These are phyloP conservation scores for Teratosphaeriaceae sp. DNA, from an alignment of 2,329 filamentous ascomycete species.

Conservation along the genomic window DNA sequence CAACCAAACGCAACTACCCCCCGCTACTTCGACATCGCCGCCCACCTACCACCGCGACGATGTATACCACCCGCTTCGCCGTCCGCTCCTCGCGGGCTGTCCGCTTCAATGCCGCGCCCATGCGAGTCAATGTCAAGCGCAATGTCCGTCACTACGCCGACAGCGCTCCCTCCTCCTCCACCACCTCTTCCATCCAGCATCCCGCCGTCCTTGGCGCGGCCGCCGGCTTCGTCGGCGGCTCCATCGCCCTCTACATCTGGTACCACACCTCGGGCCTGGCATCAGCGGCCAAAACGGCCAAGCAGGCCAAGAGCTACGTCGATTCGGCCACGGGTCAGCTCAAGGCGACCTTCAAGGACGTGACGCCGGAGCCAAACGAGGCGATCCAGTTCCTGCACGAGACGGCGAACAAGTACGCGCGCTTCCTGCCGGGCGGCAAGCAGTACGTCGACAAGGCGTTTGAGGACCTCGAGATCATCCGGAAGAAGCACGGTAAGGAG, in stretches of 20 bases:
- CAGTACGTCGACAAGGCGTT: conserved; percentile 64
- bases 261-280: conserved; percentile 49
- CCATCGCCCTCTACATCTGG: conserved; percentile 44
- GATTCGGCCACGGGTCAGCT: conserved; percentile 51
- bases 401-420: conserved; percentile 61
- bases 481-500: conserved; percentile 61
- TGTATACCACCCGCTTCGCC: conserved; percentile 4
- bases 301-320: conserved; percentile 53
- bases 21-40: no score
- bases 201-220: conserved; percentile 17
- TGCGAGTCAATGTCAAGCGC: no score
- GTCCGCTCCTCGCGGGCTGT: conserved; percentile 7
- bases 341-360: conserved; percentile 41
- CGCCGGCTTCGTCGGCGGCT: conserved; percentile 43
- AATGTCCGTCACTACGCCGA: conserved; percentile 11
- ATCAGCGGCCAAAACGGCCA: conserved; percentile 42
- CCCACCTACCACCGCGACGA: not conserved
- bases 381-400: conserved; percentile 59
- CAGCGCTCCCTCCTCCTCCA: not conserved
- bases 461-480: conserved; percentile 62
- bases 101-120: conserved; percentile 8
- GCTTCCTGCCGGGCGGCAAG: conserved; percentile 64
- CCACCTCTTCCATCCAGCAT: not conserved
- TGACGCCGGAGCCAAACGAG: conserved; percentile 61
- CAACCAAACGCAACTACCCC: no score